These are phyloP conservation scores for Mucor sp. DNA, from an alignment of 371 early-diverging fungal species.

Conservation along the genomic window DNA sequence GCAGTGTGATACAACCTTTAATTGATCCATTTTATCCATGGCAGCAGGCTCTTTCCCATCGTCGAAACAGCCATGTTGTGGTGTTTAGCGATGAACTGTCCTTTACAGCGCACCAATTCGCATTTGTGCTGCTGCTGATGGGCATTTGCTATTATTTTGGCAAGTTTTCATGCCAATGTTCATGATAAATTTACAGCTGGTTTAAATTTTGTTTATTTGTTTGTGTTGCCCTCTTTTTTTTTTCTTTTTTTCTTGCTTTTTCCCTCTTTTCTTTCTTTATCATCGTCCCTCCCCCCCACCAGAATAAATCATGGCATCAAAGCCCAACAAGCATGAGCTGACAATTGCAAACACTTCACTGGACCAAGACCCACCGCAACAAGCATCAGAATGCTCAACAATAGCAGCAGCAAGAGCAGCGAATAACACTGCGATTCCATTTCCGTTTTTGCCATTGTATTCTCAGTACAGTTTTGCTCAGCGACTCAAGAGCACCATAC, in stretches of 20 bases:
- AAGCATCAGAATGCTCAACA: neutral
- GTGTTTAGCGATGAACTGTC: constrained; percentile 46
- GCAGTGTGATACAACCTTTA: neutral
- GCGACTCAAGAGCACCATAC: constrained; percentile 6
- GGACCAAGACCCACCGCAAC: neutral
- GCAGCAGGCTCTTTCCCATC: neutral
- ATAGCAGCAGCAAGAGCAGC: neutral
- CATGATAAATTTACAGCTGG: neutral
- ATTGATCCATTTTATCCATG: neutral
- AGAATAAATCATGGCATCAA: neutral
- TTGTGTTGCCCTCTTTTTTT: neutral
- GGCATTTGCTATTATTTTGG: constrained; percentile 50
- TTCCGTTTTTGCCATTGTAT: constrained; percentile 15
- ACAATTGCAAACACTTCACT: neutral
- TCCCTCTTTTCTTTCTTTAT: neutral
- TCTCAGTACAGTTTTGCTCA: constrained; percentile 14
- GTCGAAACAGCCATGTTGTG: constrained; percentile 33
- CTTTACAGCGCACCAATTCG: constrained; percentile 46
- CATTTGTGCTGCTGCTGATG: constrained; percentile 44
- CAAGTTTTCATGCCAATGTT: constrained; percentile 49
- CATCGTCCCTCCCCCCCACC: too few species aligned
- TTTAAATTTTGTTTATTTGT: neutral
- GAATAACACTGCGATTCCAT: constrained; percentile 4
- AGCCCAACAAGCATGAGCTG: neutral
- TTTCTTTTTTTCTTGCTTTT: neutral